Evolutionary conservation across 2,329 filamentous ascomycete genomes (phyloP).

Genomic region (Ophiostoma pallidulum): DNA sequence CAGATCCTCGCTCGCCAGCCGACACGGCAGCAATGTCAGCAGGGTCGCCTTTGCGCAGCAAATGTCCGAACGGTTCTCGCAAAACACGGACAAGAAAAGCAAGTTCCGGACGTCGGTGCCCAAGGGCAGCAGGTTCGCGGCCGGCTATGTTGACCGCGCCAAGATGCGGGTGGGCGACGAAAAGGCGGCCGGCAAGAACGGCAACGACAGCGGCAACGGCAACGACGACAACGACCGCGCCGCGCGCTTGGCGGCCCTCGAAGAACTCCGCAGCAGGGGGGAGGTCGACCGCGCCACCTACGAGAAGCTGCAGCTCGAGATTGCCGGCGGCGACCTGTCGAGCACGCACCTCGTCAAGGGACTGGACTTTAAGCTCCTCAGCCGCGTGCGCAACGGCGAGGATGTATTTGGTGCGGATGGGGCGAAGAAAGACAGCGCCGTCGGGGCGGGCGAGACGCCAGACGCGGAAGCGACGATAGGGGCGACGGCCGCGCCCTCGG

Average conservation of each 20-base stretch:
- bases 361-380: conserved; percentile 72
- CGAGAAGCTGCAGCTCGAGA: conserved; percentile 62
- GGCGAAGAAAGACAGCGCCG: conserved; percentile 36
- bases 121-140: conserved; percentile 69
- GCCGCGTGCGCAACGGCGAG: conserved; percentile 59
- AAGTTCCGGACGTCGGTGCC: conserved; percentile 72
- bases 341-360: conserved; percentile 89
- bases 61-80: conserved; percentile 61
- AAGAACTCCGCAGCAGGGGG: conserved; percentile 71
- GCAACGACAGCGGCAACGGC: too few species aligned
- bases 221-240: conserved; percentile 43
- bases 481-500: too few species aligned
- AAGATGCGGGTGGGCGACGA: conserved; percentile 38
- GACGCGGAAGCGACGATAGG: neutral
- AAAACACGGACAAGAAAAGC: conserved; percentile 48
- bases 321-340: conserved; percentile 69
- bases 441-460: conserved; percentile 16
- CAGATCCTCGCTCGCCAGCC: conserved; percentile 41
- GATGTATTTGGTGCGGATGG: conserved; percentile 44
- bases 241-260: conserved; percentile 64
- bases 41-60: conserved; percentile 73
- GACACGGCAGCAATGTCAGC: conserved; percentile 48
- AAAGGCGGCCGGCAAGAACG: too few species aligned
- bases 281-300: conserved; percentile 76
- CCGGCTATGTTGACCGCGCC: conserved; percentile 78